Base-by-base conservation (phyloP, 306 rosid species). In the Medicago arabica region DNA sequence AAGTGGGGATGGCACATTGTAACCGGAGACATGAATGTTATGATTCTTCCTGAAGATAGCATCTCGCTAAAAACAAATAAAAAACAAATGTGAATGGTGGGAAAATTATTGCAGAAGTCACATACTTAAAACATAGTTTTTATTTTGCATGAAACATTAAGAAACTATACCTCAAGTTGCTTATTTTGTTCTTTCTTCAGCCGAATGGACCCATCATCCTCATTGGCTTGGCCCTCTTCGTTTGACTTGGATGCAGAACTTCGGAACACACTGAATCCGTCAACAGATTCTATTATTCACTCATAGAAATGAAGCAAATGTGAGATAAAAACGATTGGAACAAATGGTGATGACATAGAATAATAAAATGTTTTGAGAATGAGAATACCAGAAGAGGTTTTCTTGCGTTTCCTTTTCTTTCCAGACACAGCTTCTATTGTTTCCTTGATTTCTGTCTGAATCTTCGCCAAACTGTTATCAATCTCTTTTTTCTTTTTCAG, bases 11-110 rank as follows among this genome's bases (percentile, higher is more conserved):
- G 99, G 85, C 31, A 95, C 81, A 60, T 90, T 89, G 83, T 86
- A 87, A 60, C 99, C 97, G 28, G 93, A 88, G 8, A 95, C 93
- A 80, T 92, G 99, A 80, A 95, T 89, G 83, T 86, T 84, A 65
- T 85, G 80, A 80, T 78, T 79, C 90, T 92, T 95, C 78, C 99
- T 84, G 14, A 82, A 78, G 57, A 90, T 18, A 0, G 93, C 87
- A 79, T 92, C 97, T 16, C 89, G 85, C 99, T 95, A 71, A 18
- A 63, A 12, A 38, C 38, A 74, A 8, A 47, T 15, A 53, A 74
- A 49, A 60, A 79, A 54, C 39, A 13, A 49, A 50, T 72, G 62
- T 62, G 23, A 57, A 9, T 59, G 62, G 55, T 46, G 25, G 1
- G 3, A 38, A 66, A 82, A 34, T 17, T 5, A 71, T 46, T 50